Evolutionary conservation across 371 early-diverging fungal genomes (phyloP).

Genomic region (Quaeritorhiza haematococci): DNA sequence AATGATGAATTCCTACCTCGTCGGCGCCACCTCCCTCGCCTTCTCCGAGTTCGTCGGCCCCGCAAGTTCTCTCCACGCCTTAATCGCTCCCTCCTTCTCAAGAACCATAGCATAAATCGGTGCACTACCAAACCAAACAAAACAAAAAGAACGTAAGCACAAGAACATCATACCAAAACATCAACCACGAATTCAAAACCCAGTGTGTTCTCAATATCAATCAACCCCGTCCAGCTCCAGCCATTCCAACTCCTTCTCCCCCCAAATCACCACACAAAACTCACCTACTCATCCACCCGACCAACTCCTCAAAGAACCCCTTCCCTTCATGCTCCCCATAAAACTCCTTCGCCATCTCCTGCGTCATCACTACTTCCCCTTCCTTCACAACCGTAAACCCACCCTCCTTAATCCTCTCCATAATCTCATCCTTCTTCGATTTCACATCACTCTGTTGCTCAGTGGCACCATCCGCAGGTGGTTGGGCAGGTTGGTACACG

Average conservation of each 20-base stretch:
- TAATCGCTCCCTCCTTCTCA: slow-evolving; percentile 53
- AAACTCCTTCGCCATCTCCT: slow-evolving; percentile 18
- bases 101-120: slow-evolving; percentile 68
- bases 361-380: slow-evolving; percentile 35
- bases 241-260: too few species aligned
- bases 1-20: background rate
- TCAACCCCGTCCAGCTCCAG: too few species aligned
- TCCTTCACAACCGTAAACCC: slow-evolving; percentile 44
- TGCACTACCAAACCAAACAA: slow-evolving; percentile 32
- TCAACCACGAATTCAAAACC: too few species aligned
- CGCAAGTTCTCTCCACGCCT: slow-evolving; percentile 54
- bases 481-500: background rate
- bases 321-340: slow-evolving; percentile 41
- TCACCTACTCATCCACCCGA: slow-evolving; percentile 54
- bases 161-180: slow-evolving; percentile 43
- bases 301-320: slow-evolving; percentile 50
- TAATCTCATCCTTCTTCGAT: slow-evolving; percentile 13
- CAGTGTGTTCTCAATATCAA: slow-evolving; percentile 50
- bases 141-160: background rate
- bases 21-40: slow-evolving; percentile 46
- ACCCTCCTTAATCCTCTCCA: slow-evolving; percentile 22
- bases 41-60: slow-evolving; percentile 59
- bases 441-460: too few species aligned
- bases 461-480: too few species aligned
- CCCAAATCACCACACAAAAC: too few species aligned